Conservation (phyloP, 768 basidiomycete genomes). For the Gautieria morchelliformis region DNA sequence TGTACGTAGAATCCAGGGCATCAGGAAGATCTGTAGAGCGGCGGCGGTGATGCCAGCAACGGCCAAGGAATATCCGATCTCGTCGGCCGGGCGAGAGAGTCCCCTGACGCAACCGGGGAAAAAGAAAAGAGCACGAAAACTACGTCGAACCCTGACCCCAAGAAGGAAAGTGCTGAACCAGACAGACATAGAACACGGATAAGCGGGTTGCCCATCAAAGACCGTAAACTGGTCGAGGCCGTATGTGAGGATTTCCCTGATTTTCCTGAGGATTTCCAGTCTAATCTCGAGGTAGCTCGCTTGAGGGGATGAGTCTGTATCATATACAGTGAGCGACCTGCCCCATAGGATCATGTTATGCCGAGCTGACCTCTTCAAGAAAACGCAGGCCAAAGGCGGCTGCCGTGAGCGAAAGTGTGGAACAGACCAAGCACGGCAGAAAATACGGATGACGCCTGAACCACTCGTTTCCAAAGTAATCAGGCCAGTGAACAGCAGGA, state of each 20-base stretch:
- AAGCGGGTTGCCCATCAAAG: constrained; percentile 41
- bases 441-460: constrained; percentile 48
- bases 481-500: constrained; percentile 41
- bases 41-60: constrained; percentile 39
- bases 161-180: constrained; percentile 43
- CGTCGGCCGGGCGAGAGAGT: constrained; percentile 44
- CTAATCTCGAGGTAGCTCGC: constrained; percentile 11
- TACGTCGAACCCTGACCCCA: constrained; percentile 49
- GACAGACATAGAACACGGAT: constrained; percentile 44
- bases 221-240: background rate
- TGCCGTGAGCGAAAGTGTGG: constrained; percentile 32
- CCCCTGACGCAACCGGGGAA: constrained; percentile 50
- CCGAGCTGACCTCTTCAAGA: constrained; percentile 42
- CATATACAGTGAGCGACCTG: background rate
- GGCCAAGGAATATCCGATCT: constrained; percentile 56
- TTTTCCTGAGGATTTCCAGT: background rate
- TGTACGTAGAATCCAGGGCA: constrained; percentile 44
- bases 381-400: constrained; percentile 36
- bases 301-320: constrained; percentile 41
- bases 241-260: background rate
- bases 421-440: constrained; percentile 47
- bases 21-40: constrained; percentile 40
- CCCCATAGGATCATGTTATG: too few species aligned
- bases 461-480: constrained; percentile 34
- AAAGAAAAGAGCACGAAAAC: constrained; percentile 64